phyloP scores from a whole-genome alignment of 306 rosid species.

The Vigna angularis region DNA sequence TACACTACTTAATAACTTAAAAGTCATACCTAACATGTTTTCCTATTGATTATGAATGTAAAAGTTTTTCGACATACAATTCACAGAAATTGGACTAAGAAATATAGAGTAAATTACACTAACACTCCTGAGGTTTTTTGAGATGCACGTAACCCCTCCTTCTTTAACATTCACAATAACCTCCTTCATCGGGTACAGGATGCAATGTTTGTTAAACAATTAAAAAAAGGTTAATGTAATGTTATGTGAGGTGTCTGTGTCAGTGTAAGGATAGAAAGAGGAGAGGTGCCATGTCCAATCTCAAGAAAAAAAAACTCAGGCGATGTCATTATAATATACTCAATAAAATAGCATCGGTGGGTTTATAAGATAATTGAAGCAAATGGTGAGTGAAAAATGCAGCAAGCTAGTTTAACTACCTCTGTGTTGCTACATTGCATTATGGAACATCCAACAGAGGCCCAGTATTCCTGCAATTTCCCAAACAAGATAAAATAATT shows the following conservation, averaged over 20 bases:
- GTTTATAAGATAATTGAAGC: not conserved
- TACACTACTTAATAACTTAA: not conserved
- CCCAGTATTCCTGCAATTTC: conserved; percentile 88
- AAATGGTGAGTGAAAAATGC: not conserved
- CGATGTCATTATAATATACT: no score
- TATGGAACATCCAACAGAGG: conserved; percentile 95
- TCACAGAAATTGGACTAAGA: not conserved
- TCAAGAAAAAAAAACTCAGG: no score
- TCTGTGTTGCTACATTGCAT: conserved; percentile 99
- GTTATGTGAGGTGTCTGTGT: no score
- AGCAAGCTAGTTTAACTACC: conserved; percentile 51
- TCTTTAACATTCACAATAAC: no score
- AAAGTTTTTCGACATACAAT: not conserved
- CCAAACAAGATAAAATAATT: not conserved
- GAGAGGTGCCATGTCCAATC: no score
- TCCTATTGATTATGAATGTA: not conserved
- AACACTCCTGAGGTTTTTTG: no score
- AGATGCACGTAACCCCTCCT: no score
- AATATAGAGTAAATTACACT: no score
- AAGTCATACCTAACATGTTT: not conserved
- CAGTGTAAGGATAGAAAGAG: no score
- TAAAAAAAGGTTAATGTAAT: no score
- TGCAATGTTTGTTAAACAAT: no score
- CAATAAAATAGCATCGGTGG: not conserved
- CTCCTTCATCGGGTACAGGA: no score